phyloP scores from a whole-genome alignment of 352 stramenopile species.

The Sclerospora graminicola region DNA sequence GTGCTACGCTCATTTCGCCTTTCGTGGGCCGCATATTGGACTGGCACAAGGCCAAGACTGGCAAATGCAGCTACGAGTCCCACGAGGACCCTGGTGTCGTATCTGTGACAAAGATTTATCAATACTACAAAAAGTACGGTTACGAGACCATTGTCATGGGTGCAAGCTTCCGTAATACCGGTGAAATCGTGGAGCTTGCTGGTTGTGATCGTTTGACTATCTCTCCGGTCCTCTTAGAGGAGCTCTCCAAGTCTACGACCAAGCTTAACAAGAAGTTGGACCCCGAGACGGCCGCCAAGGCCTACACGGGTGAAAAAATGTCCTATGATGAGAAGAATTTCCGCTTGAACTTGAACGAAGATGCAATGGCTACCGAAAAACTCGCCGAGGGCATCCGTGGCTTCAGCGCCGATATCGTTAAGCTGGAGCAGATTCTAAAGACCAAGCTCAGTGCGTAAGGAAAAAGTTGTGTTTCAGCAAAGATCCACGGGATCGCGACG shows the following conservation, averaged over 20 bases:
- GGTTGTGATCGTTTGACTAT: slow-evolving; percentile 98
- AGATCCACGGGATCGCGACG: not conserved
- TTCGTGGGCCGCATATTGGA: slow-evolving; percentile 96
- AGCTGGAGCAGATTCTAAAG: slow-evolving; percentile 97
- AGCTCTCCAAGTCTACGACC: slow-evolving; percentile 72
- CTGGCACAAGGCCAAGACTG: slow-evolving; percentile 94
- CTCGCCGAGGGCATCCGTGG: slow-evolving; percentile 95
- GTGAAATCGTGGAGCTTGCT: slow-evolving; percentile 95
- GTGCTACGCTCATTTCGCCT: slow-evolving; percentile 93
- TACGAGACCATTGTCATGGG: slow-evolving; percentile 95
- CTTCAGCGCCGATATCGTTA: slow-evolving; percentile 96
- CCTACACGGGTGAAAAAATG: slow-evolving; percentile 73
- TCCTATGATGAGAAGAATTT: slow-evolving; percentile 92
- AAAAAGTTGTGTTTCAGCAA: not conserved
- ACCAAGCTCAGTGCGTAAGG: slow-evolving; percentile 85
- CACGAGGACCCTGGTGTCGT: slow-evolving; percentile 96
- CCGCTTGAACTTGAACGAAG: slow-evolving; percentile 96
- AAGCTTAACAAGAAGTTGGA: slow-evolving; percentile 81
- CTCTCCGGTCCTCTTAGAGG: slow-evolving; percentile 89
- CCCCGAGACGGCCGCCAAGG: slow-evolving; percentile 47
- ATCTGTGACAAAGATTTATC: slow-evolving; percentile 94
- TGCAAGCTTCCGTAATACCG: slow-evolving; percentile 92
- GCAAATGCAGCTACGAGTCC: slow-evolving; percentile 87
- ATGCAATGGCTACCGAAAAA: slow-evolving; percentile 96
- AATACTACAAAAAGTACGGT: slow-evolving; percentile 98